These are phyloP conservation scores for Phellopilus nigrolimitatus DNA, from an alignment of 1,284 basidiomycete genomes.

Conservation along the genomic window DNA sequence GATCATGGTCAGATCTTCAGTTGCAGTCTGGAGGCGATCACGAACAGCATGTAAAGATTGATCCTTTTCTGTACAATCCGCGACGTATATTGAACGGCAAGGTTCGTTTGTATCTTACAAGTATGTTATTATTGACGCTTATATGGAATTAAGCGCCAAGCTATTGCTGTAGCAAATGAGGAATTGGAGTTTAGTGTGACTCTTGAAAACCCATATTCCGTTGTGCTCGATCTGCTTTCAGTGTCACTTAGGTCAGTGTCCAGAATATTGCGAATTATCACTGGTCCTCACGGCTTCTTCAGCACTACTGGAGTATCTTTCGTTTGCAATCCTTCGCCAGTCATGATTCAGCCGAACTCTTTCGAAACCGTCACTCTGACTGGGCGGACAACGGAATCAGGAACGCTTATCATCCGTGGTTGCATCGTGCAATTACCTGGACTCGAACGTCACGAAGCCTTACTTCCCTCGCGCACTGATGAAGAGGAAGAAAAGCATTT, in stretches of 20 bases:
- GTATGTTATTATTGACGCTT: neutral
- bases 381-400: constrained; percentile 63
- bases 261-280: neutral
- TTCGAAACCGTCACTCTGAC: constrained; percentile 71
- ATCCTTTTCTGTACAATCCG: constrained; percentile 89
- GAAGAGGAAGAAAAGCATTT: constrained; percentile 63
- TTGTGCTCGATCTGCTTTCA: constrained; percentile 83
- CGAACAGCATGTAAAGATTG: constrained; percentile 35
- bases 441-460: constrained; percentile 66
- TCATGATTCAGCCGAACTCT: constrained; percentile 69
- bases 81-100: constrained; percentile 53
- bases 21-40: constrained; percentile 47
- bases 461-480: constrained; percentile 70
- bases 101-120: constrained; percentile 37
- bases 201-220: constrained; percentile 87
- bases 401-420: constrained; percentile 71
- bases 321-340: constrained; percentile 52
- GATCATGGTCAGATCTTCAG: constrained; percentile 50
- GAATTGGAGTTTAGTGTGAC: constrained; percentile 76
- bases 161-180: constrained; percentile 80
- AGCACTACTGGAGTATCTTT: constrained; percentile 83
- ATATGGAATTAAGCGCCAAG: constrained; percentile 41
- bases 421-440: constrained; percentile 75
- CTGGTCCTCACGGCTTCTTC: constrained; percentile 15
- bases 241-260: constrained; percentile 69